Base-by-base conservation (phyloP, 1,284 basidiomycete species). In the Tilletia caries region DNA sequence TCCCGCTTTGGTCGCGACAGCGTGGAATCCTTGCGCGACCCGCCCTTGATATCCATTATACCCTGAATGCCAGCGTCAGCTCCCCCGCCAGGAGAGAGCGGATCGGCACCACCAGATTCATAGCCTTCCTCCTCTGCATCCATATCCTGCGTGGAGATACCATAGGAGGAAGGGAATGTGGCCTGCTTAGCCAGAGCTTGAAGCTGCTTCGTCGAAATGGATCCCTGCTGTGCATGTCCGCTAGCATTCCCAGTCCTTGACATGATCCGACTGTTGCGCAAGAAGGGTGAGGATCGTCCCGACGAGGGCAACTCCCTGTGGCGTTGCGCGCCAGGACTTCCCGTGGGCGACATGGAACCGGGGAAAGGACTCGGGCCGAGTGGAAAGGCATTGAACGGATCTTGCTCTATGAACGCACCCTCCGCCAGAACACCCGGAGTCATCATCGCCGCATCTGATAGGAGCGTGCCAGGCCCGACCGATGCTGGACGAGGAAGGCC, bases 361-460 rank as follows among this genome's bases (percentile, higher is more conserved):
- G 54, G 54, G 32, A 60, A 60, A 18, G 54, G 54, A 32, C 54
- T 60, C 12, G 54, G 54, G 5, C 54, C 54, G 25, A 60, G 54
- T 8, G 54, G 54, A 8, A 60, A 60, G 25, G 10, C 54, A 20
- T 60, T 6, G 27, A 29, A 60, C 1, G 54, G 54, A 60, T 60
- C 54, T 60, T 60, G 54, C 29, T 15, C 23, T 25, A 60, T 32
- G 8, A 18, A 10, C 23, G 32, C 54, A 8, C 54, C 54, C 27
- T 60, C 54, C 6, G 8, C 54, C 54, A 60, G 54, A 18, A 60
- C 27, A 12, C 54, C 48, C 48, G 8, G 48, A n/a, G 8, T 23
- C 48, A 50, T 41, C 37, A 41, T 10, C 8, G 37, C 37, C 37
- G 37, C 15, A 10, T 41, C 37, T 2, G 37, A 41, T 10, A 41